These are phyloP conservation scores for Nicotiana paniculata DNA, from an alignment of 257 asterid genomes.

Conservation along the genomic window DNA sequence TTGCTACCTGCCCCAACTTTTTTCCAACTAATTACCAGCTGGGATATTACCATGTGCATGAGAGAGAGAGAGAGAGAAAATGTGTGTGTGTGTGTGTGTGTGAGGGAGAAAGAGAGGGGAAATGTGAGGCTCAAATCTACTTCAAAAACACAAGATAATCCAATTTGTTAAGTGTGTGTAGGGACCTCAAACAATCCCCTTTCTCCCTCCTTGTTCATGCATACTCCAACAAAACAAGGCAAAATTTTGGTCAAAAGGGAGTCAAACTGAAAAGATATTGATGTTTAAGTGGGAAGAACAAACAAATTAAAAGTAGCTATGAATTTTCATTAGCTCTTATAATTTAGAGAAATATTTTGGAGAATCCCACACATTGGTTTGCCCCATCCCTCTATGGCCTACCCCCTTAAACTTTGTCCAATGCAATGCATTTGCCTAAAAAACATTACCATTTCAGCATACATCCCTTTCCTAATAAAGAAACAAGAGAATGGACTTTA, in stretches of 20 bases:
- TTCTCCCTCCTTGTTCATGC: slow-evolving; percentile 45
- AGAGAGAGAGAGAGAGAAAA: neutral
- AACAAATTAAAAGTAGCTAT: slow-evolving; percentile 22
- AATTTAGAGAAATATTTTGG: slow-evolving; percentile 6
- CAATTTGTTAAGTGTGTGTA: slow-evolving; percentile 32
- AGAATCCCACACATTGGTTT: slow-evolving; percentile 12
- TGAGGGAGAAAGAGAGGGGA: neutral
- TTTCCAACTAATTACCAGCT: neutral
- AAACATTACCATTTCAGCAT: neutral
- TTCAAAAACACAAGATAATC: slow-evolving; percentile 15
- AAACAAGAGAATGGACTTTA: neutral
- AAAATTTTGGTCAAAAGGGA: slow-evolving; percentile 39
- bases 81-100: neutral
- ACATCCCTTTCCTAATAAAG: neutral
- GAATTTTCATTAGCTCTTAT: slow-evolving; percentile 13
- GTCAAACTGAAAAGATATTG: slow-evolving; percentile 25
- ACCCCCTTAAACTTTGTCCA: neutral
- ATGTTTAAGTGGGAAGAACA: slow-evolving; percentile 21
- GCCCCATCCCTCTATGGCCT: slow-evolving; percentile 16
- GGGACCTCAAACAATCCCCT: slow-evolving; percentile 28
- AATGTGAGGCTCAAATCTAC: slow-evolving; percentile 22
- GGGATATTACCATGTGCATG: neutral
- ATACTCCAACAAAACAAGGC: slow-evolving; percentile 46
- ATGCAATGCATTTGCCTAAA: slow-evolving; percentile 26
- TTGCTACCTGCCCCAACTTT: neutral